phyloP scores from a whole-genome alignment of 176 grass and related monocot species.

The Alopecurus myosuroides region DNA sequence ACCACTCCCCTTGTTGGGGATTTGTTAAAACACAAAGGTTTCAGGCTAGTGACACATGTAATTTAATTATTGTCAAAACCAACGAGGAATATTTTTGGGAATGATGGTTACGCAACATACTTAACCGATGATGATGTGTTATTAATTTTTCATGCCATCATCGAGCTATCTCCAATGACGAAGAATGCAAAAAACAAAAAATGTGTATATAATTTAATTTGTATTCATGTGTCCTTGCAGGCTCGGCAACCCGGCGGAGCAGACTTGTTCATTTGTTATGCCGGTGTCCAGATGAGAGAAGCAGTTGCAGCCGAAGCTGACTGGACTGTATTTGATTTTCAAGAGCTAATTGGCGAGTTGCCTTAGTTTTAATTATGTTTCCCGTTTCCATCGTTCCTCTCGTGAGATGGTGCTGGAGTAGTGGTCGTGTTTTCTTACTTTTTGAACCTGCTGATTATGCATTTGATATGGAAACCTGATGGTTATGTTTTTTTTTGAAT shows the following conservation, averaged over 20 bases:
- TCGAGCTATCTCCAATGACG: background rate
- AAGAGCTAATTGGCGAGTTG: conserved; percentile 60
- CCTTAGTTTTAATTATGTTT: conserved; percentile 27
- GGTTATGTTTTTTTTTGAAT: no score
- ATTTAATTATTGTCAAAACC: background rate
- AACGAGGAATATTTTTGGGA: background rate
- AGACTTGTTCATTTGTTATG: conserved; percentile 82
- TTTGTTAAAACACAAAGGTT: background rate
- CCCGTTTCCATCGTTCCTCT: background rate
- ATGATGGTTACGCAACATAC: background rate
- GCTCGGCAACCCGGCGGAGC: conserved; percentile 72
- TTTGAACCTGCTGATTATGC: no score
- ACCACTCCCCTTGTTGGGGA: no score
- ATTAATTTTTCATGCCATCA: background rate
- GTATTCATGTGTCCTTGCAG: conserved; percentile 23
- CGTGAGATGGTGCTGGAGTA: background rate
- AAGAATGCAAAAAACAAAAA: background rate
- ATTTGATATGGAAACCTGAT: no score
- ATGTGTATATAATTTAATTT: background rate
- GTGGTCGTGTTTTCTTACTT: no score
- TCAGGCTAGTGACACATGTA: background rate
- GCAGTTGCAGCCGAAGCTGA: conserved; percentile 63
- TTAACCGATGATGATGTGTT: background rate
- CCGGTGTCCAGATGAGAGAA: conserved; percentile 84
- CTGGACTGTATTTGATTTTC: conserved; percentile 75